Percentiles rank a stretch among this genome's conserved stretches.
These are phyloP conservation scores for Plantago elongata DNA, from an alignment of 257 asterid species.

Conservation along the genomic window DNA sequence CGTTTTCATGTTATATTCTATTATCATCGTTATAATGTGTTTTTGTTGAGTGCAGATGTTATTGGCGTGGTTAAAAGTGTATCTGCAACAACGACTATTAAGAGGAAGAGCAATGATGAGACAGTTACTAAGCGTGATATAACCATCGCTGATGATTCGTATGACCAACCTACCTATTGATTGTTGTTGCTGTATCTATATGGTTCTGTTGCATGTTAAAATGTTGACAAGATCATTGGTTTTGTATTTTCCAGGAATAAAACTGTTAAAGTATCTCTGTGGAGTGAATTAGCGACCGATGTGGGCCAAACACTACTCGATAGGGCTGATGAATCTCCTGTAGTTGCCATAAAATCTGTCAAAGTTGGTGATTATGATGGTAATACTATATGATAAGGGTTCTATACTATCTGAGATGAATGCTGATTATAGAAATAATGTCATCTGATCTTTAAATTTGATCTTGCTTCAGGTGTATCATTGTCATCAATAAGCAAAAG, in stretches of 20 bases:
- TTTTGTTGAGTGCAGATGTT: slow-evolving; percentile 47
- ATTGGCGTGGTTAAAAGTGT: slow-evolving; percentile 89
- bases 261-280: slow-evolving; percentile 58
- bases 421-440: neutral
- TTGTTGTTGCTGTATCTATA: neutral
- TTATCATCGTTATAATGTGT: slow-evolving; percentile 10
- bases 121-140: slow-evolving; percentile 81
- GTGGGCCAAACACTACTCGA: slow-evolving; percentile 64
- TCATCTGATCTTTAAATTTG: neutral
- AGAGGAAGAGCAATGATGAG: slow-evolving; percentile 81
- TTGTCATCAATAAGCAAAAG: slow-evolving; percentile 82
- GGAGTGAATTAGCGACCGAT: slow-evolving; percentile 61
- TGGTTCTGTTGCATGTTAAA: neutral
- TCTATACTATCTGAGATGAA: neutral
- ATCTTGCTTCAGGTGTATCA: slow-evolving; percentile 59
- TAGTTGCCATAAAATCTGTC: slow-evolving; percentile 84
- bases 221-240: neutral
- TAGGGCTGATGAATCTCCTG: slow-evolving; percentile 79
- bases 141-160: slow-evolving; percentile 90
- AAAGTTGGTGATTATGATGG: slow-evolving; percentile 95
- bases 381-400: slow-evolving; percentile 13
- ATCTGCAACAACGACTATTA: slow-evolving; percentile 69
- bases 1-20: neutral
- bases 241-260: slow-evolving; percentile 54
- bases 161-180: slow-evolving; percentile 24